Evolutionary conservation across 345 rosid species (phyloP).

Genomic region (Brassica cretica): DNA sequence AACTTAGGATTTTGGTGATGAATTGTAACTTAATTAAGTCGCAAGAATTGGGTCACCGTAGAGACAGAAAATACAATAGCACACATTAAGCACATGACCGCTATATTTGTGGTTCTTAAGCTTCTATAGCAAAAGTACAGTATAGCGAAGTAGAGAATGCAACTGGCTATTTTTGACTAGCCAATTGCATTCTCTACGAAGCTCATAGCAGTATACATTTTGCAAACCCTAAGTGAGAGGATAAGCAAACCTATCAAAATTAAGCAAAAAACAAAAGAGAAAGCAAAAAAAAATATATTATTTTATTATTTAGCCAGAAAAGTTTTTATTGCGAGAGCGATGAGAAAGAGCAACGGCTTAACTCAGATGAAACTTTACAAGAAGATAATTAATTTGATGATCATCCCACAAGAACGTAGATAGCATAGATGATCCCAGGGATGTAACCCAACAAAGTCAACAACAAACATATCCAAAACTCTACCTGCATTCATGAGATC

Average conservation of each 20-base stretch:
- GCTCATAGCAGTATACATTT: background rate
- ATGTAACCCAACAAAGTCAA: slow-evolving; percentile 74
- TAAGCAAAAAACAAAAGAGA: background rate
- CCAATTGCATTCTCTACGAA: background rate
- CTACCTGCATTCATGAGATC: slow-evolving; percentile 54
- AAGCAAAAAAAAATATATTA: background rate
- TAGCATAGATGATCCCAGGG: slow-evolving; percentile 86
- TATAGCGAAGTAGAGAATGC: background rate
- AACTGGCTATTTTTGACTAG: background rate
- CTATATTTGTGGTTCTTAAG: background rate
- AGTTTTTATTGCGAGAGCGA: slow-evolving; percentile 10
- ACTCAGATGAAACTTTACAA: slow-evolving; percentile 31
- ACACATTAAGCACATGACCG: background rate
- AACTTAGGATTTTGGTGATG: too few relatives aligned
- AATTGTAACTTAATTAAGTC: background rate
- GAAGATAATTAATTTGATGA: background rate
- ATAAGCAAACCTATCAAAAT: background rate
- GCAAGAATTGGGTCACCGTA: background rate
- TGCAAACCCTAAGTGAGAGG: background rate
- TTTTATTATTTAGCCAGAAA: background rate
- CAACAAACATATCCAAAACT: slow-evolving; percentile 85
- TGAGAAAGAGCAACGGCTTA: slow-evolving; percentile 14
- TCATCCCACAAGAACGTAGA: slow-evolving; percentile 74
- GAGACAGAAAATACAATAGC: background rate
- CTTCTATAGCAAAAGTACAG: background rate